Conservation (phyloP, 2,329 filamentous ascomycete species). For the Epichloe typhina region DNA sequence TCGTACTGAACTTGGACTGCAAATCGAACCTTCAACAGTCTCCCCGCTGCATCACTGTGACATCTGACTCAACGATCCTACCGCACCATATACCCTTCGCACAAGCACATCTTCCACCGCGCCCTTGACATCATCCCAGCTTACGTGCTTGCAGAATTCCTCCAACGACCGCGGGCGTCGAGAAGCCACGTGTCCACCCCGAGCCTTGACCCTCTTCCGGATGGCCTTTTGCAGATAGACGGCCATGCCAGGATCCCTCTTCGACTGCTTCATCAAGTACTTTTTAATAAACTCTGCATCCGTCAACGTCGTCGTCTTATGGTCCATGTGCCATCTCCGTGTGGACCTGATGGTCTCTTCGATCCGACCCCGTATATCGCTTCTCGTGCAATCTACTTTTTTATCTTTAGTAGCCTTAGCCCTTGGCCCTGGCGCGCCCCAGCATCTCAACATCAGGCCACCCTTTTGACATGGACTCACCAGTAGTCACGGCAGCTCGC, state of each 20-base stretch:
- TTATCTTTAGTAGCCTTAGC: background rate
- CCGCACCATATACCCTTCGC: conserved; percentile 10
- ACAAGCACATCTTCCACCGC: conserved; percentile 19
- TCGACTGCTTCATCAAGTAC: conserved; percentile 24
- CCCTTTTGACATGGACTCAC: no score
- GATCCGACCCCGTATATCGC: conserved; percentile 15
- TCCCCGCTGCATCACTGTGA: background rate
- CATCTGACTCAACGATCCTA: conserved; percentile 10
- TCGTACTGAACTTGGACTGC: background rate
- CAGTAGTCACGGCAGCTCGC: background rate
- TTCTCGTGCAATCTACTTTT: conserved; percentile 1
- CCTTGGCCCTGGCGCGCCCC: no score
- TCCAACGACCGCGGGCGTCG: conserved; percentile 15
- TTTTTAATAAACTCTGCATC: conserved; percentile 18
- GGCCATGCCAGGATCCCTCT: conserved; percentile 21
- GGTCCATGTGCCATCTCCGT: conserved; percentile 25
- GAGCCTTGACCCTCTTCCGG: conserved; percentile 12
- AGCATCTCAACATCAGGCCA: no score
- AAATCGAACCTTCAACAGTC: background rate
- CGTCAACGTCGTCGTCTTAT: conserved; percentile 19
- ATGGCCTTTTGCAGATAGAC: conserved; percentile 21
- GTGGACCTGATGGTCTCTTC: conserved; percentile 23
- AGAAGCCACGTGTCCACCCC: conserved; percentile 1
- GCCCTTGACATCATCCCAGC: conserved; percentile 22
- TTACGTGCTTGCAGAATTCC: conserved; percentile 19